Evolutionary conservation across 805 yeast species (phyloP), one percentile per base, ranked within the genome.

Genomic region (Torulaspora franciscae): DNA sequence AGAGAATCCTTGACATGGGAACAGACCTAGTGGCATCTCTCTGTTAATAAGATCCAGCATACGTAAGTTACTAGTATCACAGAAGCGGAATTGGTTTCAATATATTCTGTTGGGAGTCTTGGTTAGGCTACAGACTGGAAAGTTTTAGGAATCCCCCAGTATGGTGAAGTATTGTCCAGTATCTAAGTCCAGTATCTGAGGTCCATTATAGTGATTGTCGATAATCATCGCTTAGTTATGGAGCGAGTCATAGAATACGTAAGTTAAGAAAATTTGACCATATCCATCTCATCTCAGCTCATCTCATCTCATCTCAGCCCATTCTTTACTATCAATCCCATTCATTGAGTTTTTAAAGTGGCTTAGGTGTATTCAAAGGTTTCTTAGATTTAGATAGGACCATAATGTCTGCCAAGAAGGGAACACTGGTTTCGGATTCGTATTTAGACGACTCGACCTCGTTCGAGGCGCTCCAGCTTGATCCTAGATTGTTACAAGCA

Each of bases 21-120:
- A 74, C 83, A 43, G 85, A 77, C 33, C 70, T 93, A 37, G 93
- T 87, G 1, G 89, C 96, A 8, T 96, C 98, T 2, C 69, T 91
- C 27, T 77, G 88, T 37, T 79, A 70, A 58, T 46, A n/a, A 26
- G 19, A 15, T 10, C 5, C 26, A 27, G 26, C n/a, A 13, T 28
- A 11, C 28, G 27, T 38, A 22, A 38, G 3, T 27, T 22, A 38
- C 32, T 37, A 43, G 22, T 22, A 28, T 34, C 22, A 37, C 32
- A 15, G 30, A 27, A 13, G 4, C 22, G 5, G 22, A 19, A 5
- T 19, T 19, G 5, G 22, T 3, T 19, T 19, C 22, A 3, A 19
- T 19, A 19, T 19, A 19, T 19, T 19, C 22, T 19, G 22, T 19
- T 19, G 22, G 22, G 22, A 19, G 3, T 19, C 22, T 19, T 19